A percentile compares a stretch with the other conserved stretches of the same genome.
Conservation (phyloP, 345 rosid genomes). For the Citrus glauca region DNA sequence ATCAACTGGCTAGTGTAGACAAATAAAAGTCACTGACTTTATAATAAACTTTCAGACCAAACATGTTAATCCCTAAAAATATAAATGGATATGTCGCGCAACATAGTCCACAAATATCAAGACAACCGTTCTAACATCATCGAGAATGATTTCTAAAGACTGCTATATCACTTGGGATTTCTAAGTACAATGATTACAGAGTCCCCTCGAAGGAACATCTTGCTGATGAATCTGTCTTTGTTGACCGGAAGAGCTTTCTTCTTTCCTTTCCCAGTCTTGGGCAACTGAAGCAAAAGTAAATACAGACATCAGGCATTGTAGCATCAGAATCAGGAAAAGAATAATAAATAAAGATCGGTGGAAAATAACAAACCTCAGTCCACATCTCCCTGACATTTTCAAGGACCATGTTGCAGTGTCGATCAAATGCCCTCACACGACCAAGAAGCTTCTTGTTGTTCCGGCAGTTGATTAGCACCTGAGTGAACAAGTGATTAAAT, state of each 20-base stretch:
- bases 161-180: conserved; percentile 63
- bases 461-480: conserved; percentile 92
- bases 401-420: conserved; percentile 98
- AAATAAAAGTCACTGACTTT: not conserved
- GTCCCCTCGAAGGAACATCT: conserved; percentile 96
- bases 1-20: not conserved
- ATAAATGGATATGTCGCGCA: not conserved
- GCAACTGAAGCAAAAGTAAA: conserved; percentile 40
- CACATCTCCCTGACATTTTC: conserved; percentile 98
- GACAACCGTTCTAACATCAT: not conserved
- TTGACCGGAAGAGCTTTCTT: conserved; percentile 90
- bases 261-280: conserved; percentile 97
- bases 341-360: not conserved
- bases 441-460: conserved; percentile 86
- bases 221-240: conserved; percentile 93
- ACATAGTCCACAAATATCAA: not conserved
- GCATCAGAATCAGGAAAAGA: not conserved
- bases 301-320: not conserved
- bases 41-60: not conserved
- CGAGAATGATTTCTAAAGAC: not conserved
- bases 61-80: not conserved
- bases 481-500: not conserved
- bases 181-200: conserved; percentile 95
- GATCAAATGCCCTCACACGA: conserved; percentile 87
- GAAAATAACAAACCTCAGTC: conserved; percentile 68